Evolutionary conservation across 495 filamentous ascomycete species (phyloP), one percentile per base, ranked within the genome.

Genomic region (Apodospora peruviana): DNA sequence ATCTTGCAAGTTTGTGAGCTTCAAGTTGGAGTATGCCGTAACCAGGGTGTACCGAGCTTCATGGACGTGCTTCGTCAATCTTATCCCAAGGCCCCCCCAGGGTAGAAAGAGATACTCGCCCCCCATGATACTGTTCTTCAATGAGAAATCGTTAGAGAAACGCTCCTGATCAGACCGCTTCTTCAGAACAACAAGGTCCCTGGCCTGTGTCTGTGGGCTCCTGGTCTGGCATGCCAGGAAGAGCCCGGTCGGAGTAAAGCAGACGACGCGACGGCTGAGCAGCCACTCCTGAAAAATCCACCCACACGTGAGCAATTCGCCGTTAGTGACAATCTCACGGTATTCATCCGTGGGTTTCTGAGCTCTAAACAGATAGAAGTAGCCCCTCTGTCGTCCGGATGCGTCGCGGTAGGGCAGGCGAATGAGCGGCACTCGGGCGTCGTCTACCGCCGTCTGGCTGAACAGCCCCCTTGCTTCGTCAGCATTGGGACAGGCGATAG

Each of bases 231-330:
- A 54, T 1, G 7, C 22, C 7, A 48, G 22, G n/a, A 48, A 45
- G 8, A 49, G 4, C 4, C 36, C 45, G 0, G 20, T 17, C 23
- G 45, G 32, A 3, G 51, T 54, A 35, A 3, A 54, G 41, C 51
- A 54, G 2, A 45, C 18, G 2, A 54, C 35, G 7, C 51, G 51
- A 7, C 51, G 51, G 37, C 51, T 54, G n/a, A 54, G 45, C 2
- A 37, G 14, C 40, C 40, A 48, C 23, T 54, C 51, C 20, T 54
- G 51, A 24, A 48, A 54, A 7, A 54, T 23, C 51, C 51, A 49
- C 22, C 45, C 51, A 19, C 51, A 22, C 8, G 45, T 21, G 34
- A 54, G 40, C 34, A 54, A 14, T 12, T 54, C 51, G 35, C 40
- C 40, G 5, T 24, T 38, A 16, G 40, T 19, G 17, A 54, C 38